Evolutionary conservation across 106 monocot genomes (phyloP), one percentile per base, ranked within the genome.

Genomic region (Narthecium ossifragum): DNA sequence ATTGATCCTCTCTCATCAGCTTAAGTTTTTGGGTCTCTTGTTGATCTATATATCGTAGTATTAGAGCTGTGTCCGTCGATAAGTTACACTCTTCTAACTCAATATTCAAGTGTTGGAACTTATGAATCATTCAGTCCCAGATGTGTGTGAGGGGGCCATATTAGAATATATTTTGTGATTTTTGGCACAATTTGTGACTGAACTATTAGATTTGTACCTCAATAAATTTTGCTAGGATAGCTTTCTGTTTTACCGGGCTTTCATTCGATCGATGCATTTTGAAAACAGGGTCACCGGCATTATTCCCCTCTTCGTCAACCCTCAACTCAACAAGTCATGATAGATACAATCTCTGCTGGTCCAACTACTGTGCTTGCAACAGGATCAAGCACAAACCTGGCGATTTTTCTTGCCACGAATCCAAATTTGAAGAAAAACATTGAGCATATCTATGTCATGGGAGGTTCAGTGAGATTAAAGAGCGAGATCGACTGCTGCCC

Each of bases 371-470:
- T 93, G 8, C 37, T 93, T 31, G 26, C 88, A 15, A 65, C 67
- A 11, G 93, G 93, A 51, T 31, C 79, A 24, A 82, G 85, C 26
- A 93, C 93, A 3, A 93, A 93, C 51, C 59, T 93, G 18, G 93
- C 88, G 0, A 8, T 88, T n/a, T 88, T 93, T 62, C 88, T 93
- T 38, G 80, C 88, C 88, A 66, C 67, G 3, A 71, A 93, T 59
- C 85, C 93, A 17, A 70, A 80, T 26, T 34, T 93, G 53, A 93
- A 77, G 67, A 77, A 63, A 73, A 93, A 93, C 39, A 73, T 93
- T 11, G 80, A 93, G 53, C 88, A 78, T 27, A 85, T 93, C 30
- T 93, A 78, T 63, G 49, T 82, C 39, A 93, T 93, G 93, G 93
- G 93, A 20, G 93, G 93, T 20, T 82, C 79, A 17, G 72, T 93